Percentiles rank a stretch among this genome's conserved stretches.
Evolutionary conservation across 352 stramenopile species (phyloP).

Genomic region (Pythium brassicae): DNA sequence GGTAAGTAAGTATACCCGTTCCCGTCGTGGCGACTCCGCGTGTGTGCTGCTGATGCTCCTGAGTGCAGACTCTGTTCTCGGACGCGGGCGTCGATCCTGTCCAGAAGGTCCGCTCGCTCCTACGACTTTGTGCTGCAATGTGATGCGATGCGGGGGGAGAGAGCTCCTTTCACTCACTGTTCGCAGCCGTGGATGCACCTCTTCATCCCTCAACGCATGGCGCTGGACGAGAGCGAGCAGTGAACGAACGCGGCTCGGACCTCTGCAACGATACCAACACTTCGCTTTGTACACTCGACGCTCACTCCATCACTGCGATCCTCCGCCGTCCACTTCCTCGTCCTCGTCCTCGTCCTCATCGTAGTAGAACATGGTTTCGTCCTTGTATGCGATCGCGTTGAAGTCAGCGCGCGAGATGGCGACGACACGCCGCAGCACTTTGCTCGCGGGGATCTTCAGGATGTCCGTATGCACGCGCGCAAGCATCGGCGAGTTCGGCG

Average conservation of each 20-base stretch:
- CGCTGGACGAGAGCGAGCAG: conserved; percentile 32
- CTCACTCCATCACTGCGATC: background rate
- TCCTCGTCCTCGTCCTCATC: conserved; percentile 23
- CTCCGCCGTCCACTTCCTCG: conserved; percentile 4
- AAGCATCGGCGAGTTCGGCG: conserved; percentile 48
- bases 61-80: conserved; percentile 48
- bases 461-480: conserved; percentile 32
- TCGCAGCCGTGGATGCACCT: conserved; percentile 72
- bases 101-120: conserved; percentile 34
- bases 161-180: background rate
- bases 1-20: background rate
- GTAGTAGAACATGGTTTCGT: conserved; percentile 79
- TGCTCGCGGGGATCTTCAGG: conserved; percentile 44
- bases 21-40: background rate
- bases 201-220: conserved; percentile 68
- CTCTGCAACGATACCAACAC: background rate
- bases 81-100: conserved; percentile 51
- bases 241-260: background rate
- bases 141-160: no score
- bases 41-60: background rate
- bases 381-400: conserved; percentile 49
- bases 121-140: background rate
- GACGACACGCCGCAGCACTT: conserved; percentile 70
- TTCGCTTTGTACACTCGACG: background rate
- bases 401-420: conserved; percentile 67